Conservation (phyloP, 2,329 filamentous ascomycete genomes). For the Biscogniauxia sp. region DNA sequence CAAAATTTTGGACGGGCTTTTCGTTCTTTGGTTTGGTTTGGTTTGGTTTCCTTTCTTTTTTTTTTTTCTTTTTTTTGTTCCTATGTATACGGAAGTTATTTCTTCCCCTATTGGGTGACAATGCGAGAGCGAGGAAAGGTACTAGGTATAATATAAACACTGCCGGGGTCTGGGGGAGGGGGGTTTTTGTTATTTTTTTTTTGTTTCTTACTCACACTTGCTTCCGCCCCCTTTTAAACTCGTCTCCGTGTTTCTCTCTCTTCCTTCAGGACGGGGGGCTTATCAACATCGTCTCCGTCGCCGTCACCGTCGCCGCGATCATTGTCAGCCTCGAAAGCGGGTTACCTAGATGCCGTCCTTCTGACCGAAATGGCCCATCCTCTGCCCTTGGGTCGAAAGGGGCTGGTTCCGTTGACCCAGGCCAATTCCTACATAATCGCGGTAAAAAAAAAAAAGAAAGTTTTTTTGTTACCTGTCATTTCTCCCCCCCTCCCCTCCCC, state of each 20-base stretch:
- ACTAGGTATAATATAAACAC: background rate
- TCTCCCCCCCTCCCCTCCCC: slow-evolving; percentile 6
- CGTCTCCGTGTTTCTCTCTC: background rate
- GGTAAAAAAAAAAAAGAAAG: background rate
- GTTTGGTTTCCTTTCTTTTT: background rate
- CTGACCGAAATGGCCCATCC: background rate
- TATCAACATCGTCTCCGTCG: background rate
- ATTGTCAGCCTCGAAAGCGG: background rate
- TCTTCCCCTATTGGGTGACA: background rate
- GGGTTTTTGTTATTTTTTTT: too few species aligned
- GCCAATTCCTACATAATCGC: background rate
- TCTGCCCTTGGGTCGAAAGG: background rate
- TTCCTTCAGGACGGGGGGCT: background rate
- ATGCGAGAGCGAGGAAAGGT: background rate
- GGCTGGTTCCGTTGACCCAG: background rate
- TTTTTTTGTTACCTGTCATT: slow-evolving; percentile 16
- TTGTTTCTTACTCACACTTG: background rate
- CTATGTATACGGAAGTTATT: background rate
- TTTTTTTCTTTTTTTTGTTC: background rate
- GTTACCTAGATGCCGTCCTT: background rate
- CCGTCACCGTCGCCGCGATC: too few species aligned
- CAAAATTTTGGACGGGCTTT: too few species aligned
- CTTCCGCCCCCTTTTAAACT: background rate
- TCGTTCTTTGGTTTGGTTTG: too few species aligned
- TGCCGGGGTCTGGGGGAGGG: background rate